These are phyloP conservation scores for Fusarium lyarnte DNA, from an alignment of 2,329 filamentous ascomycete genomes.

Conservation along the genomic window DNA sequence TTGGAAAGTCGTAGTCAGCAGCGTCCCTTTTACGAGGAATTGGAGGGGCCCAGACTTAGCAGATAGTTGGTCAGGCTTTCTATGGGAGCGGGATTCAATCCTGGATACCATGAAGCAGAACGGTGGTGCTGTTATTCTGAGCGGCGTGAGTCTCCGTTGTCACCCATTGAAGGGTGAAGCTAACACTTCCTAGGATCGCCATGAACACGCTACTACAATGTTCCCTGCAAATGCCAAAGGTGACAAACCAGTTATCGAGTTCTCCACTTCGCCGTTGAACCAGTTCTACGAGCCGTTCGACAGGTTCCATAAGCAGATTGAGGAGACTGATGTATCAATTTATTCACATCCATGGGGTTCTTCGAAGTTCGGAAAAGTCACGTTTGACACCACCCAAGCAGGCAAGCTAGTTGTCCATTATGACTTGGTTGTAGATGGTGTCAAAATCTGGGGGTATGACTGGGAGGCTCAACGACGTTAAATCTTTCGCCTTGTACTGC, in stretches of 20 bases:
- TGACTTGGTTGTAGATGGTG: not conserved
- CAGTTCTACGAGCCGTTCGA: not conserved
- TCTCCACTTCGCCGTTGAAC: not conserved
- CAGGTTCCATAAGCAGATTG: not conserved
- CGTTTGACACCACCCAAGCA: accelerated
- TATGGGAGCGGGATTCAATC: not conserved
- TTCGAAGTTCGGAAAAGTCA: not conserved
- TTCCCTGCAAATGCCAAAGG: not conserved
- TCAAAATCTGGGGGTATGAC: not conserved
- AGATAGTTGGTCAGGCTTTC: not conserved
- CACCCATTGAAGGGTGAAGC: accelerated
- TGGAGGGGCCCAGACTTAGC: not conserved
- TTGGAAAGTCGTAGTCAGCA: not conserved
- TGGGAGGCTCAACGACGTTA: not conserved
- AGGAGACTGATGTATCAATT: not conserved
- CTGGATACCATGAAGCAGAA: not conserved
- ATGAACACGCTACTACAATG: not conserved
- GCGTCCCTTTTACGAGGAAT: not conserved
- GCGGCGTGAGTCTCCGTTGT: not conserved
- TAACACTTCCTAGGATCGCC: not conserved
- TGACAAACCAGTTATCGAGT: not conserved
- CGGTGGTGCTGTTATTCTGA: not conserved
- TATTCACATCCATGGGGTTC: not conserved
- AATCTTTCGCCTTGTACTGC: accelerated
- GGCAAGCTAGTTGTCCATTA: not conserved